Percentiles rank a stretch among this genome's conserved stretches.
These are phyloP conservation scores for Colletotrichum phormii DNA, from an alignment of 2,329 filamentous ascomycete genomes.

Conservation along the genomic window DNA sequence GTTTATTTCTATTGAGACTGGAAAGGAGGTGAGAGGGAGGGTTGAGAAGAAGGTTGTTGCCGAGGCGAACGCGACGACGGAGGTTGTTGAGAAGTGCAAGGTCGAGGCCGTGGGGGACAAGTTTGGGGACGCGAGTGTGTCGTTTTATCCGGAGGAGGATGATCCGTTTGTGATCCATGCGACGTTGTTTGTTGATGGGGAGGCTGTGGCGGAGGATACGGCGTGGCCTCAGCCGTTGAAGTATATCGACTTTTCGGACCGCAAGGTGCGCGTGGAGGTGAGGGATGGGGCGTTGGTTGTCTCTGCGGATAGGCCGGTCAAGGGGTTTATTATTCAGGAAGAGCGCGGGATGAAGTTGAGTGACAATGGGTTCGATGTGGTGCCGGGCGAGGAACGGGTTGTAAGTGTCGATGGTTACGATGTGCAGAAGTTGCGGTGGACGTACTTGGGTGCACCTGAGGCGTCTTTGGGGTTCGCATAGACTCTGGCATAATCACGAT, in stretches of 20 bases:
- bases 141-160: slow-evolving; percentile 50
- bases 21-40: slow-evolving; percentile 46
- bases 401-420: slow-evolving; percentile 32
- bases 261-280: slow-evolving; percentile 49
- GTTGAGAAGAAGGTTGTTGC: slow-evolving; percentile 42
- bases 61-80: slow-evolving; percentile 52
- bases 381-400: slow-evolving; percentile 57
- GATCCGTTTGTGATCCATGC: slow-evolving; percentile 61
- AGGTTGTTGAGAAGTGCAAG: slow-evolving; percentile 50
- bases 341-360: slow-evolving; percentile 57
- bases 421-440: slow-evolving; percentile 34
- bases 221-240: slow-evolving; percentile 74
- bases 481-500: not conserved
- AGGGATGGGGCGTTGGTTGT: slow-evolving; percentile 43
- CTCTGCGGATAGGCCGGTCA: slow-evolving; percentile 60
- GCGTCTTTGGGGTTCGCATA: slow-evolving; percentile 8
- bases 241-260: slow-evolving; percentile 63
- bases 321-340: slow-evolving; percentile 67
- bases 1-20: slow-evolving; percentile 55
- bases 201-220: slow-evolving; percentile 58
- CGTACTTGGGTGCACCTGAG: slow-evolving; percentile 36
- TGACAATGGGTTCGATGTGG: slow-evolving; percentile 69
- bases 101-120: slow-evolving; percentile 16
- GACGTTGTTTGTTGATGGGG: slow-evolving; percentile 51
- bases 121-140: slow-evolving; percentile 39